Base-by-base conservation (phyloP, 1,139 yeast species). In the Meyerozyma sp. region DNA sequence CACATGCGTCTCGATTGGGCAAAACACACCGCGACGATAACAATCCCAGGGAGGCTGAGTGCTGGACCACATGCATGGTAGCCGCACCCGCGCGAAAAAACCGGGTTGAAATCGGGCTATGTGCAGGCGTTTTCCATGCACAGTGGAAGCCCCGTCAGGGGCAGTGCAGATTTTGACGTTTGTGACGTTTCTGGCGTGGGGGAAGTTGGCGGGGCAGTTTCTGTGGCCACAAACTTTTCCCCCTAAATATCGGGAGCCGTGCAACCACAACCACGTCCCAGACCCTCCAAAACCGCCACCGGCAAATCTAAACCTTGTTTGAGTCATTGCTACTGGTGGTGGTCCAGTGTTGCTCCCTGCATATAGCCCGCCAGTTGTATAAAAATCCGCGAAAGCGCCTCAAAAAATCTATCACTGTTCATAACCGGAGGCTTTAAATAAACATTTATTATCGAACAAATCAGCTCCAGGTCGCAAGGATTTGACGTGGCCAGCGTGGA, bases 111-210 rank as follows among this genome's bases (percentile, higher is more conserved):
- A 16, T 16, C 18, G 18, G 18, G 18, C 3, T 13, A 13, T 8
- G 8, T 32, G 35, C 35, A 32, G 35, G 35, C 5, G 5, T 5
- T 32, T 8, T 5, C 11, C 10, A n/a, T 32, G 35, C 35, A 32
- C 35, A 32, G 11, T 14, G 26, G 37, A 34, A 23, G 37, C 37
- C 37, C 37, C 14, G 37, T 21, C 37, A 34, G 37, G 37, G 37
- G 37, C 37, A 34, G 37, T 34, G 37, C 37, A 34, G 37, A 34
- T 34, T 16, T 34, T 27, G 29, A 27, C 29, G 13, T 10, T 10
- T 27, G 13, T 10, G 29, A 27, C 29, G 13, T 11, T 10, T 27
- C 3, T 10, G 3, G 13, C 29, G 23, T n/a, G 29, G 13, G 29
- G 29, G 29, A n/a, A n/a, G 7, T 2, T 5, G 29, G 29, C 3